Evolutionary conservation across 768 basidiomycete species (phyloP), one percentile per base, ranked within the genome.

Genomic region (Suillus alpinus): DNA sequence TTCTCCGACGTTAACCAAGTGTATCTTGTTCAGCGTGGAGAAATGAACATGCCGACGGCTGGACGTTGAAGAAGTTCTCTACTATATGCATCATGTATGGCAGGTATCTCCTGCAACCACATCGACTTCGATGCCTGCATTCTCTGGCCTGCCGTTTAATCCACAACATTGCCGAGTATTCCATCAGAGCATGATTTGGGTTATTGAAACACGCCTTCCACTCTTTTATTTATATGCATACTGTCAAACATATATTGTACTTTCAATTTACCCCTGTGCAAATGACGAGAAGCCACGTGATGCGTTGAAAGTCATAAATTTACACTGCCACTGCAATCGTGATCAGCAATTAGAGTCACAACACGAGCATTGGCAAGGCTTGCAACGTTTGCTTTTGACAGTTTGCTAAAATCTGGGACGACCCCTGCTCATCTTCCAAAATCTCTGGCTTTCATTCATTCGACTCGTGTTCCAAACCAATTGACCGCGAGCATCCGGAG

Each of bases 11-110:
- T 26, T 26, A 26, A 26, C 26, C 26, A 47, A 78, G 74, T 10
- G 84, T 84, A 4, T 67, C 71, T 6, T 72, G 83, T 40, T 82
- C 80, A 4, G 78, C 86, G 9, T 86, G 84, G 84, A 78, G 80
- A 80, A 78, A 79, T 83, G 56, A 23, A 44, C 8, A 44, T 44
- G 20, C 23, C 44, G 79, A 83, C 37, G 78, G 75, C 62, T 80
- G 76, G 53, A 75, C 77, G 8, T 64, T 87, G 51, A 80, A 85
- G 78, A 84, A 81, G 64, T 80, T 77, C n/a, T 75, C 79, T n/a
- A 76, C 80, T 60, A 69, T 75, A 31, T 62, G 64, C 32, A 63
- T 67, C 32, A 62, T 51, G 40, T 43, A 49, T 50, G 58, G 69
- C 58, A 37, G 60, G 68, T 31, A 64, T 68, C 53, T 37, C 60